Evolutionary conservation across 2,329 filamentous ascomycete species (phyloP).

Genomic region (Monilinia fructicola): DNA sequence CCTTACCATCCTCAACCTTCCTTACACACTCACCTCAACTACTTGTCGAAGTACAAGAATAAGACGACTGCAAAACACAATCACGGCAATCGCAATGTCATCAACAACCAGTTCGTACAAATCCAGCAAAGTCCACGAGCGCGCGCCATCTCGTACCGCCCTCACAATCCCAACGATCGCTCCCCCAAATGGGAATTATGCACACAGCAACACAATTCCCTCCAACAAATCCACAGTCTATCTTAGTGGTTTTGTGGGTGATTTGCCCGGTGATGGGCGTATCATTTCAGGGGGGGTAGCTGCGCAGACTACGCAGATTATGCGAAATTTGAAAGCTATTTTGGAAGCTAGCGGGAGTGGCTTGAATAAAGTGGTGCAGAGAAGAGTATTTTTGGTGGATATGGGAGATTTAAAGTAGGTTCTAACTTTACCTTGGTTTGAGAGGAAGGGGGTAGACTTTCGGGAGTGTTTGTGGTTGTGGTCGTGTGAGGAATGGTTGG

Average conservation of each 20-base stretch:
- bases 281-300: slow-evolving; percentile 14
- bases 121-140: slow-evolving; percentile 14
- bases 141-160: background rate
- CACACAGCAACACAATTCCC: slow-evolving; percentile 10
- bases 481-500: background rate
- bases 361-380: slow-evolving; percentile 17
- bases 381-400: slow-evolving; percentile 18
- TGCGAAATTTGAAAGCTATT: slow-evolving; percentile 18
- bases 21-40: background rate
- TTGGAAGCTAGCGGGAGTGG: slow-evolving; percentile 17
- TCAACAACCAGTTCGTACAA: slow-evolving; percentile 8
- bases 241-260: slow-evolving; percentile 16
- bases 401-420: slow-evolving; percentile 21
- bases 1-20: background rate
- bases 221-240: slow-evolving; percentile 13
- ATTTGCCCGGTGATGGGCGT: slow-evolving; percentile 14
- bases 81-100: background rate
- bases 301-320: slow-evolving; percentile 17
- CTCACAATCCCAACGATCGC: slow-evolving; percentile 17
- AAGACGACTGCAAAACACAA: background rate
- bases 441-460: background rate
- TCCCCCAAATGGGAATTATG: slow-evolving; percentile 12
- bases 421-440: background rate
- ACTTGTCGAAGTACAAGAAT: background rate
- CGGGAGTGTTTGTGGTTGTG: background rate